Evolutionary conservation across 352 stramenopile species (phyloP).

Genomic region (Phytophthora chlamydospora): DNA sequence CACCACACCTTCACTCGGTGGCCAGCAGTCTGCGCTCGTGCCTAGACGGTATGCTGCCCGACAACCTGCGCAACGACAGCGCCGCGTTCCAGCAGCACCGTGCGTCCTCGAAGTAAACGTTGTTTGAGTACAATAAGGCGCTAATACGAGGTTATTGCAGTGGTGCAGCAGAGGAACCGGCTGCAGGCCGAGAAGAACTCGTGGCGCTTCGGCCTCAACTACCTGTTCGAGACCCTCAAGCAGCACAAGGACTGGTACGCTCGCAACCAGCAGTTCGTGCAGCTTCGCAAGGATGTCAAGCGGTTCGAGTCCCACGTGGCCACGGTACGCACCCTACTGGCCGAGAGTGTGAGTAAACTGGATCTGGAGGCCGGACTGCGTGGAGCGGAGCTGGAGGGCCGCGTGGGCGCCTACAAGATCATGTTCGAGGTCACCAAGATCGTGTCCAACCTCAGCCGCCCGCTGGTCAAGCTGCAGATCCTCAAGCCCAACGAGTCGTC

Average conservation of each 20-base stretch:
- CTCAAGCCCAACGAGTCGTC: conserved; percentile 87
- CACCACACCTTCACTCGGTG: conserved; percentile 81
- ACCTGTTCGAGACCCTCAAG: conserved; percentile 90
- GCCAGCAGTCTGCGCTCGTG: conserved; percentile 82
- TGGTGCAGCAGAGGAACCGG: conserved; percentile 74
- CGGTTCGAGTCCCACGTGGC: conserved; percentile 79
- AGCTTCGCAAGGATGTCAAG: conserved; percentile 85
- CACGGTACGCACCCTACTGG: conserved; percentile 71
- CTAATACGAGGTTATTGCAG: conserved; percentile 29
- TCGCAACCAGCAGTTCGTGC: conserved; percentile 90
- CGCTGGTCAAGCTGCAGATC: conserved; percentile 88
- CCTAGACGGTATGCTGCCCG: conserved; percentile 85
- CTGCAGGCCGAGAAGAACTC: conserved; percentile 87
- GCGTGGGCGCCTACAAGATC: conserved; percentile 87
- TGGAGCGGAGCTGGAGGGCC: conserved; percentile 84
- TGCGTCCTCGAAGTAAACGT: conserved; percentile 20
- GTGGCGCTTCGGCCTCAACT: conserved; percentile 89
- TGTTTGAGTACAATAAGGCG: conserved; percentile 2
- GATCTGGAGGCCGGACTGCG: conserved; percentile 82
- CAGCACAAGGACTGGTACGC: conserved; percentile 91
- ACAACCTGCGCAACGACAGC: conserved; percentile 84
- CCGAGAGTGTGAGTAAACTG: conserved; percentile 84
- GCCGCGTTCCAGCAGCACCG: conserved; percentile 74
- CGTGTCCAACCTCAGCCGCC: conserved; percentile 81
- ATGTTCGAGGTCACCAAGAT: conserved; percentile 92